Conservation (phyloP, 768 basidiomycete species). For the Lyophyllum semitale region DNA sequence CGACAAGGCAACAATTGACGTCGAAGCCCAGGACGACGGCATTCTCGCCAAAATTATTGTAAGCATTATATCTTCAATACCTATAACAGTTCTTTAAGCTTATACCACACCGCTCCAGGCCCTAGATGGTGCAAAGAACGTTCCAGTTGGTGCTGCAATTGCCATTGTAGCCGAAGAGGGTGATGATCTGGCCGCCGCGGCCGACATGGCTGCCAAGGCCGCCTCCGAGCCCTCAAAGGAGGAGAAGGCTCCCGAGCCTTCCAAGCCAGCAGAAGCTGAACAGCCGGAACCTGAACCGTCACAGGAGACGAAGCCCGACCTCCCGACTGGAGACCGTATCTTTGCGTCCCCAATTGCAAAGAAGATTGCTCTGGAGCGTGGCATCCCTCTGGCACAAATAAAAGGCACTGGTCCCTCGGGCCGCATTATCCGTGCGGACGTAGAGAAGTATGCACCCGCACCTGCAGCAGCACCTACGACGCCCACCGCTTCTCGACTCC, state of each 20-base stretch:
- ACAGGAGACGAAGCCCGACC: conserved; percentile 50
- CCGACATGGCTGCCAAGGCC: conserved; percentile 68
- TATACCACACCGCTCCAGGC: conserved; percentile 45
- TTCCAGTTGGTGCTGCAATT: conserved; percentile 85
- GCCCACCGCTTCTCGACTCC: conserved; percentile 46
- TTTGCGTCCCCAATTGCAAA: conserved; percentile 96
- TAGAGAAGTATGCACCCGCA: conserved; percentile 82
- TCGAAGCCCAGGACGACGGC: conserved; percentile 98
- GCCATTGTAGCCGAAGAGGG: conserved; percentile 94
- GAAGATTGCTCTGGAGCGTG: conserved; percentile 93
- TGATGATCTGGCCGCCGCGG: conserved; percentile 87
- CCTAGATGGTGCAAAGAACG: conserved; percentile 82
- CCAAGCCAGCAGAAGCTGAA: conserved; percentile 13
- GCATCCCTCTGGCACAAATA: conserved; percentile 85
- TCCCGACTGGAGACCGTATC: conserved; percentile 76
- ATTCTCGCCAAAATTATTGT: conserved; percentile 96
- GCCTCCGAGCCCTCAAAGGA: conserved; percentile 44
- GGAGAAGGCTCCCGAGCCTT: conserved; percentile 26
- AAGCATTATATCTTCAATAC: conserved; percentile 29
- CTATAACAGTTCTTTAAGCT: not conserved
- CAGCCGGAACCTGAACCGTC: conserved; percentile 33
- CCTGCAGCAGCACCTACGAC: conserved; percentile 44
- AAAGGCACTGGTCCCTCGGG: conserved; percentile 95
- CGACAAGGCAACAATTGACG: conserved; percentile 99
- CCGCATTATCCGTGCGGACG: conserved; percentile 91